These are phyloP conservation scores for Viridothelium virens DNA, from an alignment of 495 filamentous ascomycete species.

Conservation along the genomic window DNA sequence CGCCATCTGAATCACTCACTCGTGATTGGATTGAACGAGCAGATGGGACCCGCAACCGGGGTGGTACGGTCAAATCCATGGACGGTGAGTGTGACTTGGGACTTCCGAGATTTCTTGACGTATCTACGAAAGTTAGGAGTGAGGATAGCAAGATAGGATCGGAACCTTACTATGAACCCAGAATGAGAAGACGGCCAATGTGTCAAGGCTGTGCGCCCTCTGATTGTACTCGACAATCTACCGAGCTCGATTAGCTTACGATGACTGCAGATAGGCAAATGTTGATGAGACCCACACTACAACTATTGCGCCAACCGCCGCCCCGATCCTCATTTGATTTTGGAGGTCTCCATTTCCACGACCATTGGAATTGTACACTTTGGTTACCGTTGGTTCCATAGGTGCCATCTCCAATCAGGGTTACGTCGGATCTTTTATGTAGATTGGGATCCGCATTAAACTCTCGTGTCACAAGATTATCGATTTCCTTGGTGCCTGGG, in stretches of 20 bases:
- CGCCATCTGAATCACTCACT: conserved; percentile 51
- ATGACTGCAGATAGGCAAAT: background rate
- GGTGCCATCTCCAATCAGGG: conserved; percentile 65
- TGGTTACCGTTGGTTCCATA: conserved; percentile 70
- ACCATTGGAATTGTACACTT: conserved; percentile 88
- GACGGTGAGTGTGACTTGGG: conserved; percentile 48
- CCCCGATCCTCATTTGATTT: conserved; percentile 74
- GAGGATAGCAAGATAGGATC: background rate
- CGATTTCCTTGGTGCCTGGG: conserved; percentile 74
- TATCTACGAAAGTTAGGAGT: conserved; percentile 25
- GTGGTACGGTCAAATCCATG: conserved; percentile 62
- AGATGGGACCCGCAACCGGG: conserved; percentile 72
- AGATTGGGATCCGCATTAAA: conserved; percentile 96
- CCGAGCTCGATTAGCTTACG: conserved; percentile 6
- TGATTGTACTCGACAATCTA: conserved; percentile 95
- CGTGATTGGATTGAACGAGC: conserved; percentile 73
- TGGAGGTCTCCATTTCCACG: conserved; percentile 93
- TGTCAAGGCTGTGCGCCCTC: conserved; percentile 77
- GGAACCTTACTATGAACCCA: conserved; percentile 71
- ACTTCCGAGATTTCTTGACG: conserved; percentile 29
- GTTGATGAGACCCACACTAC: conserved; percentile 53
- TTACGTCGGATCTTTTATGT: conserved; percentile 94
- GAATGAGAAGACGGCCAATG: conserved; percentile 85
- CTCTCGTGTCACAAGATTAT: conserved; percentile 87
- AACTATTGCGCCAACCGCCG: conserved; percentile 89